Conservation (phyloP, 352 stramenopile genomes). For the Phytophthora chlamydospora region DNA sequence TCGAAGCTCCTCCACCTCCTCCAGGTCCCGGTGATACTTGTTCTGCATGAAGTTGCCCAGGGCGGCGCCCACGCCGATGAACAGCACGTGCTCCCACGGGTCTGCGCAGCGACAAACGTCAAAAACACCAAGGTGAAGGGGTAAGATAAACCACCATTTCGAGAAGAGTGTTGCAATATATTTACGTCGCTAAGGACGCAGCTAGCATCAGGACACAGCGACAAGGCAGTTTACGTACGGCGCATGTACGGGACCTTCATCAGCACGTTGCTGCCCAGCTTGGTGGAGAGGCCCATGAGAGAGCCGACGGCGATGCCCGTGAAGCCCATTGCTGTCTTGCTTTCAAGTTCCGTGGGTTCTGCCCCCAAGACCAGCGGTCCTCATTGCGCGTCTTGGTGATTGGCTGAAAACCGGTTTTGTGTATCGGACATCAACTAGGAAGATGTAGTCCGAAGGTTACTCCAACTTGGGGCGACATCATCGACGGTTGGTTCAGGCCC, state of each 20-base stretch:
- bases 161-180: neutral
- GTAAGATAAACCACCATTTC: neutral
- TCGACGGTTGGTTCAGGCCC: constrained; percentile 31
- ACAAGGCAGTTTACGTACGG: constrained; percentile 50
- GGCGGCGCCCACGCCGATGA: constrained; percentile 69
- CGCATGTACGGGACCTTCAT: constrained; percentile 87
- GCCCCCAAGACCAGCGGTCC: constrained; percentile 31
- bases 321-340: constrained; percentile 64
- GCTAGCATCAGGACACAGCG: no score
- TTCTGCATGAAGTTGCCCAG: constrained; percentile 72
- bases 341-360: constrained; percentile 33
- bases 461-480: constrained; percentile 29
- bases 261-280: constrained; percentile 82
- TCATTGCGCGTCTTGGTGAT: constrained; percentile 18
- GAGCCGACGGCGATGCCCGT: constrained; percentile 70
- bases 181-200: no score
- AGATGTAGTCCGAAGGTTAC: constrained; percentile 31
- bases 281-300: constrained; percentile 81
- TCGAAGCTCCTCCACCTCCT: constrained; percentile 80
- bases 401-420: constrained; percentile 12
- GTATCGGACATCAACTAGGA: neutral
- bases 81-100: constrained; percentile 81
- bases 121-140: no score
- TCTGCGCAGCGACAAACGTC: constrained; percentile 38
- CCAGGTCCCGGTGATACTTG: constrained; percentile 75